Base-by-base conservation (phyloP, 2,329 filamentous ascomycete genomes). In the Fusarium lyarnte region DNA sequence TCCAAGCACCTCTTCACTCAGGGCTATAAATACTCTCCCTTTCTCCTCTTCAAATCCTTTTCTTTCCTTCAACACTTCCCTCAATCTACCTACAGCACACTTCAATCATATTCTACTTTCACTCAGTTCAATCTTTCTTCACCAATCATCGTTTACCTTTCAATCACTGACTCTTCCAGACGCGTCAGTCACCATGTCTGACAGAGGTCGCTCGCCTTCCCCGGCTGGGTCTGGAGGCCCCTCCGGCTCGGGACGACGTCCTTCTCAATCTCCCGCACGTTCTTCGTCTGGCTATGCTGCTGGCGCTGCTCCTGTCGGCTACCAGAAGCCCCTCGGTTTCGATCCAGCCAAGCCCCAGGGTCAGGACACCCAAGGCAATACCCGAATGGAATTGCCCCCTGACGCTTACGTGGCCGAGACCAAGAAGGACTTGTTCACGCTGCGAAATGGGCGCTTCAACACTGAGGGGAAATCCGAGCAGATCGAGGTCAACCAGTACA, bases 401-500 rank as follows among this genome's bases (percentile, higher is more conserved):
- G 88, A 90, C 74, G 89, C 89, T 0, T 91, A 87, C 71, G 68
- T 82, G 8, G 67, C 77, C 3, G 78, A 81, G 27, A 77, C 72
- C 8, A 73, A 78, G 43, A 82, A 82, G 74, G 79, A 80, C 27
- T 43, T 77, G 23, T 83, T 83, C 63, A 76, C 80, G 12, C 70
- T 81, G 35, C 78, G 82, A 2, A 78, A 76, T 0, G 80, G 78
- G 25, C 79, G 78, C 19, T 90, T 88, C 79, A 92, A 91, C 69
- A 87, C 81, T 0, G 83, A 85, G 12, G 91, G 91, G 4, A 88
- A 87, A 68, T 78, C 84, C 0, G 85, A 90, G 25, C 77, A 81
- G 1, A 75, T 94, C 3, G 81, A 85, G 1, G 82, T 97, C 41
- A 98, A 98, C 79, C 90, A 94, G 16, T 97, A 91, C 81, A 87